phyloP scores from a whole-genome alignment of 108 stramenopile genomes.

The Nitzschia putrida region DNA sequence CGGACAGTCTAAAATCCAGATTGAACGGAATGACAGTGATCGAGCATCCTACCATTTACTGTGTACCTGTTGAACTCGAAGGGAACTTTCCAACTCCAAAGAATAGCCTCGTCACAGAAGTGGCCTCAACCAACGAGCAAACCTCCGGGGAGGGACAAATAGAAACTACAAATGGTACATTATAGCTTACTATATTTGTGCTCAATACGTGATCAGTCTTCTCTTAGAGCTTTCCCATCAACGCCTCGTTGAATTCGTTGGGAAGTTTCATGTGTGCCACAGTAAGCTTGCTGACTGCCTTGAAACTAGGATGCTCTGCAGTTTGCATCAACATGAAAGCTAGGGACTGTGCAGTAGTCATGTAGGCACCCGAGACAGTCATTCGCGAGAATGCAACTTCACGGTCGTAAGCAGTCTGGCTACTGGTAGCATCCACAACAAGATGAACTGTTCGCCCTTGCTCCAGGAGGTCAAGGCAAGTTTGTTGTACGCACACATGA shows the following conservation, averaged over 20 bases:
- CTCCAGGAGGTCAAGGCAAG: slow-evolving; percentile 85
- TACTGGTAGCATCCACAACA: slow-evolving; percentile 85
- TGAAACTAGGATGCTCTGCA: slow-evolving; percentile 85
- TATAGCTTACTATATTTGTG: no score
- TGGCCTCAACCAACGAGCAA: neutral
- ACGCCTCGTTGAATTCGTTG: slow-evolving; percentile 76
- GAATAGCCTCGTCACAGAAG: slow-evolving; percentile 4
- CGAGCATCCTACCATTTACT: slow-evolving; percentile 71
- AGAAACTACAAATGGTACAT: neutral
- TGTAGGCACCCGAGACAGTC: slow-evolving; percentile 68
- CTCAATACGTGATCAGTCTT: neutral
- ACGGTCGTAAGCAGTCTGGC: slow-evolving; percentile 76
- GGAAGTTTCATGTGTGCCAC: slow-evolving; percentile 77
- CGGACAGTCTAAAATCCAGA: slow-evolving; percentile 37
- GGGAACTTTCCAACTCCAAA: slow-evolving; percentile 6
- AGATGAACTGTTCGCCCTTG: slow-evolving; percentile 85
- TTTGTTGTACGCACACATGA: slow-evolving; percentile 96
- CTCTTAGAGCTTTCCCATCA: neutral
- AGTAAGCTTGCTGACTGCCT: slow-evolving; percentile 83
- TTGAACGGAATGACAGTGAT: slow-evolving; percentile 65
- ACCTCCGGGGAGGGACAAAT: neutral
- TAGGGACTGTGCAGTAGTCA: slow-evolving; percentile 82
- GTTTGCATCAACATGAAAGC: slow-evolving; percentile 84
- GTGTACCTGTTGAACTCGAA: slow-evolving; percentile 12
- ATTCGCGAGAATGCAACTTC: slow-evolving; percentile 82